phyloP scores from a whole-genome alignment of 2,329 filamentous ascomycete genomes.

The Rhexocercosporidium sp. region DNA sequence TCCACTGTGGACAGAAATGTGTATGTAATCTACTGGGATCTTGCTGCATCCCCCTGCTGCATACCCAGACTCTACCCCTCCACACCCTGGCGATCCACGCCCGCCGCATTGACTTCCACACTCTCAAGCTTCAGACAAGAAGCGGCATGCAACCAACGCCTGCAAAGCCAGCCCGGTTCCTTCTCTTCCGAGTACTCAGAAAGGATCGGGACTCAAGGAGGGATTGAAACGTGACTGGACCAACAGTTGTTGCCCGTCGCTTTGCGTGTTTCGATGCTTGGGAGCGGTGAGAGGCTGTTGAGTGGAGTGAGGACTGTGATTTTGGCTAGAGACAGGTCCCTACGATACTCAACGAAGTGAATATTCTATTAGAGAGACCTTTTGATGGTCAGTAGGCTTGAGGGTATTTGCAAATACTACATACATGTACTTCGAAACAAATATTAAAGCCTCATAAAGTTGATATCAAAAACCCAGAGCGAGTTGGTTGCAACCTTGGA shows the following conservation, averaged over 20 bases:
- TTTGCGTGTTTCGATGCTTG: background rate
- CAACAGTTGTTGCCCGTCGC: too few species aligned
- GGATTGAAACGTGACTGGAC: background rate
- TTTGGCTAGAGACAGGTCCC: too few species aligned
- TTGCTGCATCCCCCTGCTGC: conserved; percentile 7
- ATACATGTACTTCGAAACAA: too few species aligned
- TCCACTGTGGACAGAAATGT: background rate
- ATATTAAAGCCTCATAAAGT: too few species aligned
- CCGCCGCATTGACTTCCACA: conserved; percentile 19
- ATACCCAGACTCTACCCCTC: background rate
- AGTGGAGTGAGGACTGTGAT: too few species aligned
- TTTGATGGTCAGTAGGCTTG: too few species aligned
- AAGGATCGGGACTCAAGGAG: background rate
- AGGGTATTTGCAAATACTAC: too few species aligned
- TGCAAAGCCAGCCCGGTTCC: background rate
- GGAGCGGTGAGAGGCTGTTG: background rate
- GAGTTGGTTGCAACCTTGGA: background rate
- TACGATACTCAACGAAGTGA: too few species aligned
- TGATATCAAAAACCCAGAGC: too few species aligned
- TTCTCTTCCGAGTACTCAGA: background rate
- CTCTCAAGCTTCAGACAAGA: conserved; percentile 15
- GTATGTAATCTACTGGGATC: conserved; percentile 38
- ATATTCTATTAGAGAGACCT: too few species aligned
- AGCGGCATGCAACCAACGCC: background rate
- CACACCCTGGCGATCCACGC: conserved; percentile 11